phyloP scores from a whole-genome alignment of 768 basidiomycete species.

The Crepidotus variabilis region DNA sequence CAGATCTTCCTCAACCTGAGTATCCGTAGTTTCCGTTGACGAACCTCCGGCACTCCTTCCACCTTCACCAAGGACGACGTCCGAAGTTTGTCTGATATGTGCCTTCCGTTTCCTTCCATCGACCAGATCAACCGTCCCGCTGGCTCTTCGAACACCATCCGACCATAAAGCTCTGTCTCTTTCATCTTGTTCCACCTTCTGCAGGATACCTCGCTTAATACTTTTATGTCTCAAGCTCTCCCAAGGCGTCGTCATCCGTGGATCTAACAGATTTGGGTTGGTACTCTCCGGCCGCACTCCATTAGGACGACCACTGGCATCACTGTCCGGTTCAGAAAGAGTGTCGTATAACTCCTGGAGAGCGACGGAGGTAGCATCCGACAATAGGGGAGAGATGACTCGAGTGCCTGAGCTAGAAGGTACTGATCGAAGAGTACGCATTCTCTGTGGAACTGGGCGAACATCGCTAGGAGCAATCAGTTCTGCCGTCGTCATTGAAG shows the following conservation, averaged over 20 bases:
- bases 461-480: not conserved
- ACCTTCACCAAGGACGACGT: not conserved
- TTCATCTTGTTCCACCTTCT: constrained; percentile 27
- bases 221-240: constrained; percentile 46
- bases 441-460: not conserved
- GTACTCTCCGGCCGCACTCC: not conserved
- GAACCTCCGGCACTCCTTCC: not conserved
- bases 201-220: constrained; percentile 49
- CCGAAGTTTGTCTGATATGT: not conserved
- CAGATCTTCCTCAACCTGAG: not conserved
- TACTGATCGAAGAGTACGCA: not conserved
- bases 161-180: constrained; percentile 20
- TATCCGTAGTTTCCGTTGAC: not conserved
- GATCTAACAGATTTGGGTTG: constrained; percentile 1
- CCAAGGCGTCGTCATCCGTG: constrained; percentile 27
- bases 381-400: not conserved
- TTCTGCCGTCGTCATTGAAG: not conserved
- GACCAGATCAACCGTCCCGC: not conserved
- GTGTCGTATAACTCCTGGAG: constrained; percentile 6
- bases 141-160: constrained; percentile 1
- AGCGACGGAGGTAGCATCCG: constrained; percentile 6
- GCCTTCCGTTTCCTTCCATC: constrained; percentile 4
- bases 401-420: not conserved
- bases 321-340: not conserved
- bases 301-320: not conserved